Base-by-base conservation (phyloP, 148 eudicot species). In the Vaccinium macrocarpon region DNA sequence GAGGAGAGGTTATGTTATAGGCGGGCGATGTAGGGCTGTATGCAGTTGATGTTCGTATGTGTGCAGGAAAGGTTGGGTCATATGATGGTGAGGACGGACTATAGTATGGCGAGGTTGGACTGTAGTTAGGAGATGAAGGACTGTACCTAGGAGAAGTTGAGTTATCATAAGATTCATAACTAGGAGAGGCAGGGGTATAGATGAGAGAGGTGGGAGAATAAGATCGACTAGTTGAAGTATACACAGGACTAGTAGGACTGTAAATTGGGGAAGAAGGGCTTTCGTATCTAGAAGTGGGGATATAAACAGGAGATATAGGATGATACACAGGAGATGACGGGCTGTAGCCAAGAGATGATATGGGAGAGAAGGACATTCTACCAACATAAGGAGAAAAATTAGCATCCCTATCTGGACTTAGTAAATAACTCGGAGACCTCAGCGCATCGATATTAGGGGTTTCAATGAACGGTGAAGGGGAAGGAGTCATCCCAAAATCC, bases 401-500 rank as follows among this genome's bases (percentile, higher is more conserved):
- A 42, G 91, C 93, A 87, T 87, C 90, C n/a, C 90, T 85, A 53
- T 90, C 91, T 68, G 98, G 98, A 85, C 99, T 96, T 23, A 86
- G 87, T 92, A 96, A 52, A 85, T 91, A 91, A 82, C 83, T 87
- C 2, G 99, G 99, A 57, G 99, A 96, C 97, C 91, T 94, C 93
- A 92, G 90, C 13, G 97, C 87, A 29, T 96, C 99, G 70, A 93
- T 98, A 76, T 85, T 94, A 9, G 99, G 99, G 19, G 98, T 96
- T 56, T 93, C 95, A 0, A 91, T 82, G 32, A 93, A 87, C 4
- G 98, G 98, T 0, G 97, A 96, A 53, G 93, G 91, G 56, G 90
- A 95, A 84, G 99, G 99, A 4, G 95, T 95, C 94, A 91, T 95
- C 73, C 99, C 98, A 51, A 91, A 91, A 25, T 96, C 99, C 53